Evolutionary conservation across 441 rosid genomes (phyloP).

Genomic region (Populus hybrid): DNA sequence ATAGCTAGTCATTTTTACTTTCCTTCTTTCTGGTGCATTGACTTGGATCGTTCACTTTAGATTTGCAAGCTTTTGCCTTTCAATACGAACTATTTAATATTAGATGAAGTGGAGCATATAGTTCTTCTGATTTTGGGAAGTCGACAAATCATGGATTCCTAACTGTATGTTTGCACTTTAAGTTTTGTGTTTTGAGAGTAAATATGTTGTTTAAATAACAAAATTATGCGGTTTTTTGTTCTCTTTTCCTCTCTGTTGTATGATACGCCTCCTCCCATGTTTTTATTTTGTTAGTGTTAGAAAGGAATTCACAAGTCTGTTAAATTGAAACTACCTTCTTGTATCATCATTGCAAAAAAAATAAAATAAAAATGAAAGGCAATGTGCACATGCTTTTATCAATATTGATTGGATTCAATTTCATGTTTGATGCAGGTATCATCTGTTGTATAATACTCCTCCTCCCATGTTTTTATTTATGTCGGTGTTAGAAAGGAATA

Average conservation of each 20-base stretch:
- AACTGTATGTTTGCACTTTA: neutral
- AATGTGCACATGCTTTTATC: neutral
- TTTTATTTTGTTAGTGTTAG: neutral
- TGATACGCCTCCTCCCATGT: neutral
- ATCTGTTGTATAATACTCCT: too few relatives aligned
- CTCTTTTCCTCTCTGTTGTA: neutral
- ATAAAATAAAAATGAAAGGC: neutral
- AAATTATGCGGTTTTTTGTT: neutral
- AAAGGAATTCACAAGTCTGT: neutral
- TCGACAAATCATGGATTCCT: neutral
- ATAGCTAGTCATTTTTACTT: neutral
- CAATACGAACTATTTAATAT: neutral
- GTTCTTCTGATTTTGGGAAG: neutral
- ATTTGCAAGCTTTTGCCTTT: neutral
- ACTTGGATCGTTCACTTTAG: neutral
- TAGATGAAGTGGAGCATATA: neutral
- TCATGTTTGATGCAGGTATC: neutral
- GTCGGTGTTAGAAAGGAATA: conserved; percentile 1
- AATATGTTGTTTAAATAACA: neutral
- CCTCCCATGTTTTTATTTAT: neutral
- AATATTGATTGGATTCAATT: neutral
- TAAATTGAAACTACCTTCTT: neutral
- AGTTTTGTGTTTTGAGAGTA: neutral
- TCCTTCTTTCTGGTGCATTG: neutral
- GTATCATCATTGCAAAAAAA: neutral